Base-by-base conservation (phyloP, 257 asterid species). In the Hygrophila difformis region DNA sequence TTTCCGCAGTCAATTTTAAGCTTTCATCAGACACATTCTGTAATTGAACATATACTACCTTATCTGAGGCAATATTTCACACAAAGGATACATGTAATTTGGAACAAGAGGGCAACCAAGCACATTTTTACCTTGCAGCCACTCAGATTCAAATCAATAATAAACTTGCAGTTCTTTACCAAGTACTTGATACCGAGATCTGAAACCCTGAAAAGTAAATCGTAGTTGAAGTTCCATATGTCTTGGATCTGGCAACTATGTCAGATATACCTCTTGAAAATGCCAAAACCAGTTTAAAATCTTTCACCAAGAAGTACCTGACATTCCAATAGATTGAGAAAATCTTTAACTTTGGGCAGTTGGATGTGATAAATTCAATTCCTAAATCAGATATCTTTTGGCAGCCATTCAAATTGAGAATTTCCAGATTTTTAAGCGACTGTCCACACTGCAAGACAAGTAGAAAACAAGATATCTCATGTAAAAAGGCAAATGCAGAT, bases 261-360 rank as follows among this genome's bases (percentile, higher is more conserved):
- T 12, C 40, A 23, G 22, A 39, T n/a, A 21, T 17, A 49, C 37
- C 16, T 35, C 12, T 12, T 14, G 20, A 2, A 12, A 61, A 45
- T 26, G 31, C 7, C 4, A 34, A 41, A 39, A 59, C n/a, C n/a
- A n/a, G n/a, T n/a, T n/a, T n/a, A n/a, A n/a, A n/a, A n/a, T n/a
- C n/a, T n/a, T n/a, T n/a, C 31, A 15, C 39, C 49, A 6, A 18
- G 19, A 29, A 26, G 35, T 70, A 89, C 96, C 98, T 89, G 39
- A 89, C 78, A 23, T 85, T 89, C 98, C 98, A 89, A 70, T 85
- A 89, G 53, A 85, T 75, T 3, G 96, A 89, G 68, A 89, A 77
- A 41, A 58, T 74, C 64, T 60, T 75, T 50, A 89, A 56, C 16
- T 66, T 73, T 2, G 85, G 79, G 60, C 82, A 73, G 19, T 41